Conservation (phyloP, 225 moss, liverwort and hornwort genomes). For the Neckera pumila region DNA sequence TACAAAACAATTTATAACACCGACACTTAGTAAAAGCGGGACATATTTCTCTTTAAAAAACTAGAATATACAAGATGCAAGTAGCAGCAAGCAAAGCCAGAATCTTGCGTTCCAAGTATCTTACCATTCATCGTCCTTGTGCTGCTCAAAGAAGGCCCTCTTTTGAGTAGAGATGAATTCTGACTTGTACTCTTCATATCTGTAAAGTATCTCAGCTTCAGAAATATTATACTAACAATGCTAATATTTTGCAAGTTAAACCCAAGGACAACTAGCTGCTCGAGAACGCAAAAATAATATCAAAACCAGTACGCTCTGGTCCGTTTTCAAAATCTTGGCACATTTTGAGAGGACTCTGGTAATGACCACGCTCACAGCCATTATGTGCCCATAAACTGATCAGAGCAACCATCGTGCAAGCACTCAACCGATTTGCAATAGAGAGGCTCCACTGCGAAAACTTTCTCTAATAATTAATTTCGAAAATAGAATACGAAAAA, state of each 20-base stretch:
- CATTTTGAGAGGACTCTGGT: neutral
- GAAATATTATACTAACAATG: neutral
- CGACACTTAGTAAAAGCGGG: neutral
- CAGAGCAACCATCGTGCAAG: neutral
- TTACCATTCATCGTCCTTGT: constrained; percentile 98
- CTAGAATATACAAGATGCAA: neutral
- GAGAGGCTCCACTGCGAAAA: neutral
- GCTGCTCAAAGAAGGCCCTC: constrained; percentile 87
- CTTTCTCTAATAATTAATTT: neutral
- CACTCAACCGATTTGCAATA: neutral
- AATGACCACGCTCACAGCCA: neutral
- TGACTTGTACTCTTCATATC: constrained; percentile 97
- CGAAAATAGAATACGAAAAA: neutral
- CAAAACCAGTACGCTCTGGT: neutral
- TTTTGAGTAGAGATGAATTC: constrained; percentile 96
- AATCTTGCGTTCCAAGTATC: neutral
- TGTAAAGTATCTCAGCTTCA: constrained; percentile 10
- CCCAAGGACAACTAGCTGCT: neutral
- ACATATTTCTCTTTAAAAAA: neutral
- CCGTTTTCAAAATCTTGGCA: neutral
- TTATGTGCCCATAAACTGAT: neutral
- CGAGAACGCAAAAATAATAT: neutral
- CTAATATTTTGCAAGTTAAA: neutral
- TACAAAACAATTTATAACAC: neutral
- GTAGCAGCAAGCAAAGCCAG: neutral